A percentile compares a stretch with the other conserved stretches of the same genome.
These are phyloP conservation scores for Fusarium torulosum DNA, from an alignment of 2,329 filamentous ascomycete species.

Conservation along the genomic window DNA sequence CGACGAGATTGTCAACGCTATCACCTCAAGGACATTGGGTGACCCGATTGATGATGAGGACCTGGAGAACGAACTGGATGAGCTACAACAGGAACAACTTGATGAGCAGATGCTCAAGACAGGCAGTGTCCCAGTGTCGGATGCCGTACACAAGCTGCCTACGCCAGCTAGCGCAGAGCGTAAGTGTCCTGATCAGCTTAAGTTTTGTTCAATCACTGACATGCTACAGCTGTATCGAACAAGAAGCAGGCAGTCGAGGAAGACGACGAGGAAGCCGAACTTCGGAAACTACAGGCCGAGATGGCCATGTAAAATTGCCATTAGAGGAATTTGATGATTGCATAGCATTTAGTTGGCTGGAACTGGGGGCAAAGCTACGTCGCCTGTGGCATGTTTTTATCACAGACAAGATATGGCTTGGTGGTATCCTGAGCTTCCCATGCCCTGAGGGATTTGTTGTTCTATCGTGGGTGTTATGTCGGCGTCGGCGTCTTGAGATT, in stretches of 20 bases:
- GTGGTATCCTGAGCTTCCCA: slow-evolving; percentile 25
- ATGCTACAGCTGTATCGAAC: slow-evolving; percentile 49
- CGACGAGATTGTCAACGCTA: slow-evolving; percentile 90
- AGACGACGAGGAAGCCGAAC: slow-evolving; percentile 95
- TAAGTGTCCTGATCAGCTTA: slow-evolving; percentile 62
- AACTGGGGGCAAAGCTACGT: slow-evolving; percentile 25
- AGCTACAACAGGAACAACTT: slow-evolving; percentile 90
- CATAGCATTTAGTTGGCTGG: slow-evolving; percentile 46
- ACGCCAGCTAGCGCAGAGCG: slow-evolving; percentile 79
- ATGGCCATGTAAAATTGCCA: slow-evolving; percentile 83
- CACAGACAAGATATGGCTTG: slow-evolving; percentile 36
- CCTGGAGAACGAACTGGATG: slow-evolving; percentile 85
- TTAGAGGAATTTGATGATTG: slow-evolving; percentile 33
- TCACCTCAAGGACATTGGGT: slow-evolving; percentile 77
- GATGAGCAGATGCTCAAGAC: slow-evolving; percentile 95
- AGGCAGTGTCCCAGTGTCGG: slow-evolving; percentile 83
- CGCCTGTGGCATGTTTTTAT: slow-evolving; percentile 17
- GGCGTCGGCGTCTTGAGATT: slow-evolving; percentile 52
- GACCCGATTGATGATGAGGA: slow-evolving; percentile 86
- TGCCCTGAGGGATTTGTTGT: slow-evolving; percentile 38
- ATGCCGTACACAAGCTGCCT: slow-evolving; percentile 82
- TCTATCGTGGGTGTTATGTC: slow-evolving; percentile 47
- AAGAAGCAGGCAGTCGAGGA: slow-evolving; percentile 70
- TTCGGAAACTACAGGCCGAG: slow-evolving; percentile 92
- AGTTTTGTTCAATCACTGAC: slow-evolving; percentile 27